Evolutionary conservation across 2,329 filamentous ascomycete species (phyloP).

Genomic region (Calonectria naviculata): DNA sequence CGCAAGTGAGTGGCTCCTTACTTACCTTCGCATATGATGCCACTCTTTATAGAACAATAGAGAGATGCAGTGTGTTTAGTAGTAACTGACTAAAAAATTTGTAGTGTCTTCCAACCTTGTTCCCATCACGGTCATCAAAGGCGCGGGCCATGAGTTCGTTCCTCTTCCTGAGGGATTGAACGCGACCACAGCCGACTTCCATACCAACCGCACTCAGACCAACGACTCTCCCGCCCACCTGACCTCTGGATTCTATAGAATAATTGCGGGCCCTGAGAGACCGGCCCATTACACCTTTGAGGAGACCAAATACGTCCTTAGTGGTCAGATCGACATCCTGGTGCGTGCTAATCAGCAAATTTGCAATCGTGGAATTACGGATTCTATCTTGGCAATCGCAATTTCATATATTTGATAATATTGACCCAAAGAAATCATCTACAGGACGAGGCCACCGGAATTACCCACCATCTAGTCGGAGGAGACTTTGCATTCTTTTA

Average conservation of each 20-base stretch:
- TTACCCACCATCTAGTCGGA: slow-evolving; percentile 35
- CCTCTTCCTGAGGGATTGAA: slow-evolving; percentile 35
- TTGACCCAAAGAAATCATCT: neutral
- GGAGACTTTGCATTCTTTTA: slow-evolving; percentile 41
- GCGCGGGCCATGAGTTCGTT: slow-evolving; percentile 38
- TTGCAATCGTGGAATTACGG: neutral
- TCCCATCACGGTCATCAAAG: slow-evolving; percentile 38
- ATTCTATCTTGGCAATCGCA: neutral
- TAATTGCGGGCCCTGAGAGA: slow-evolving; percentile 29
- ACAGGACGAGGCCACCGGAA: slow-evolving; percentile 37
- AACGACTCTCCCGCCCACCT: slow-evolving; percentile 33
- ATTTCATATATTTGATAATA: neutral
- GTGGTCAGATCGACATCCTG: slow-evolving; percentile 36
- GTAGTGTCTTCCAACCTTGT: slow-evolving; percentile 33
- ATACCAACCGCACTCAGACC: slow-evolving; percentile 37
- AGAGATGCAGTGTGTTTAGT: no score
- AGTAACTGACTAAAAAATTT: no score
- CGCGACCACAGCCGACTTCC: slow-evolving; percentile 37
- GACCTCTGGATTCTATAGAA: slow-evolving; percentile 39
- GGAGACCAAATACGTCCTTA: slow-evolving; percentile 38
- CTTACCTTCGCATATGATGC: no score
- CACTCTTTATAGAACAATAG: no score
- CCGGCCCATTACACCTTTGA: slow-evolving; percentile 36
- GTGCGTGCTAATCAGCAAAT: slow-evolving; percentile 10
- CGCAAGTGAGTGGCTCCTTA: no score